Evolutionary conservation across 495 filamentous ascomycete species (phyloP), one percentile per base, ranked within the genome.

Genomic region (Tuber calosporum): DNA sequence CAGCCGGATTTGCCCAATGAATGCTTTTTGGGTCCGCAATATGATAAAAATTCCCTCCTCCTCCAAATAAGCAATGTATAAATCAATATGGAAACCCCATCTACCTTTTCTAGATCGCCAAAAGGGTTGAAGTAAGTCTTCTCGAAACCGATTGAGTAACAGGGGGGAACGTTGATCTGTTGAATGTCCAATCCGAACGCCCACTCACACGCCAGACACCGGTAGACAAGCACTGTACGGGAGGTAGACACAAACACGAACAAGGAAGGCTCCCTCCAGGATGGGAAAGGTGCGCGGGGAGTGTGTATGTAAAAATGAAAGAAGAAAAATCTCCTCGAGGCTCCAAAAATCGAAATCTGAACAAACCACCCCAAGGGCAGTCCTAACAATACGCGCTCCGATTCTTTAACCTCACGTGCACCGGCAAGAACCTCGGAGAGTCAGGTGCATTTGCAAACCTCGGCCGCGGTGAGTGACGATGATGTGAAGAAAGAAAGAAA

Each of bases 301-400:
- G n/a, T 58, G 22, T 17, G 53, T 30, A 62, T 26, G 48, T 19
- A 26, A 13, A 62, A 26, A 15, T 4, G 53, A 26, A 30, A 62
- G 71, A 48, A 38, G 26, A 22, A 15, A 69, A 39, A 37, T 38
- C 67, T 70, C 69, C 43, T 40, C 53, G 45, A 77, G 67, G 67
- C 67, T 62, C 45, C 8, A 22, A 53, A 62, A 30, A 58, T 15
- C 39, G 30, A 45, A 71, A 73, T 30, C 39, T 48, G 67, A 69
- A 42, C 66, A 53, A 70, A 71, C 67, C 66, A 69, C 34, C 37
- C 38, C 40, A 37, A 66, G 36, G 5, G 42, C 38, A 75, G 53
- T 62, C 68, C 70, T 45, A 78, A 78, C 77, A 78, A 78, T 66
- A 68, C 67, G 70, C 70, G 69, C 67, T 69, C 69, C 67, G 67